Percentiles rank a stretch among this genome's conserved stretches.
These are phyloP conservation scores for Talaromyces sp. DNA, from an alignment of 2,329 filamentous ascomycete genomes.

Conservation along the genomic window DNA sequence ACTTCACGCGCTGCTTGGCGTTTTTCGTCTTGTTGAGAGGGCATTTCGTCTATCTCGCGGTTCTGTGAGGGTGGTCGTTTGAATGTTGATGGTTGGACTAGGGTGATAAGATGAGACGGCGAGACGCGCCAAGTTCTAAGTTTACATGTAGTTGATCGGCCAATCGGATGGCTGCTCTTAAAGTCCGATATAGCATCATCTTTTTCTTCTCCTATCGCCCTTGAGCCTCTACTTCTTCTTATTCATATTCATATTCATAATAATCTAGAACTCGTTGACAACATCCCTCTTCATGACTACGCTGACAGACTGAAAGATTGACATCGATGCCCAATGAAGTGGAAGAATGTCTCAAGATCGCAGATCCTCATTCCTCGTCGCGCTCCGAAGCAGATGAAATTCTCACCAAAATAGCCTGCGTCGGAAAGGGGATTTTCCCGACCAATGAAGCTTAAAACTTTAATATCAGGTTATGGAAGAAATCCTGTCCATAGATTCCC, in stretches of 20 bases:
- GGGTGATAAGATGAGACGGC: neutral
- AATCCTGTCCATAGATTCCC: conserved; percentile 47
- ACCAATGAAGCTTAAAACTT: conserved; percentile 51
- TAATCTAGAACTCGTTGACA: neutral
- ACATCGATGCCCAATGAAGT: conserved; percentile 19
- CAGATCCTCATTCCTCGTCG: conserved; percentile 38
- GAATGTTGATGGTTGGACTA: neutral
- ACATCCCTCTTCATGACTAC: neutral
- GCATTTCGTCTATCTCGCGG: conserved; percentile 27
- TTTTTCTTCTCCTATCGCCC: no score
- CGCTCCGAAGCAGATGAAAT: conserved; percentile 35
- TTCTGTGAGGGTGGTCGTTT: conserved; percentile 4
- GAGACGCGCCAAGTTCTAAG: neutral
- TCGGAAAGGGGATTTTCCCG: conserved; percentile 52
- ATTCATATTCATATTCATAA: neutral
- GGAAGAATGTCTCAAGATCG: conserved; percentile 28
- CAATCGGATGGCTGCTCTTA: neutral
- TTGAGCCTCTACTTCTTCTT: neutral
- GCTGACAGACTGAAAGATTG: neutral
- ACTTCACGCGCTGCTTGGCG: conserved; percentile 49
- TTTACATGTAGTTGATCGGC: neutral
- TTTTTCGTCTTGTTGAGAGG: conserved; percentile 44
- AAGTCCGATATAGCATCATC: neutral
- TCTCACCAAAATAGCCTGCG: conserved; percentile 34
- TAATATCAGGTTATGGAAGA: conserved; percentile 45